phyloP scores from a whole-genome alignment of 2,329 filamentous ascomycete genomes.

The Corynespora cassiicola region DNA sequence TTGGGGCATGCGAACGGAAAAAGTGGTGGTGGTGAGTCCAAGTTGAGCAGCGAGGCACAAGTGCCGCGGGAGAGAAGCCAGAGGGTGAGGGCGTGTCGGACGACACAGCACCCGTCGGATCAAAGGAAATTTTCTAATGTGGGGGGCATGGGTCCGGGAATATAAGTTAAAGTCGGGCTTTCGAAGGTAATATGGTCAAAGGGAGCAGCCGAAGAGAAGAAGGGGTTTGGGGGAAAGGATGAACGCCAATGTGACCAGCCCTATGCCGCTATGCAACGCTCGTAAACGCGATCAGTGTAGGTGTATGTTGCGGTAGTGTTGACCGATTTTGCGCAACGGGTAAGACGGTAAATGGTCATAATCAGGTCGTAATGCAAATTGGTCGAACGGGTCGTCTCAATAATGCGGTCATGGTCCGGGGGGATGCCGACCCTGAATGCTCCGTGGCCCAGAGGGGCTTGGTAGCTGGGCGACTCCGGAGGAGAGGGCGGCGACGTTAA shows the following conservation, averaged over 20 bases:
- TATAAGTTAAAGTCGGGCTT: no score
- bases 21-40: no score
- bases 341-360: conserved; percentile 40
- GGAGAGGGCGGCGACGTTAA: conserved; percentile 26
- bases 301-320: conserved; percentile 19
- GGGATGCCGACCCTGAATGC: conserved; percentile 33
- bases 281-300: conserved; percentile 34
- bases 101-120: no score
- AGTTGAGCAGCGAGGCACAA: no score
- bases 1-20: no score
- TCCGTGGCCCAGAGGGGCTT: conserved; percentile 21
- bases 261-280: conserved; percentile 47
- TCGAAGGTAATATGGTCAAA: no score
- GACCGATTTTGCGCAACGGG: conserved; percentile 21
- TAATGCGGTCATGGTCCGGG: conserved; percentile 34
- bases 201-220: no score
- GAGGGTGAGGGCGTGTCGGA: no score
- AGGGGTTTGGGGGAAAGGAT: conserved; percentile 21
- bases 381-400: conserved; percentile 35
- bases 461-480: conserved; percentile 17
- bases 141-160: no score
- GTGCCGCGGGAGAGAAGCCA: no score
- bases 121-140: no score
- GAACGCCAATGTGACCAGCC: conserved; percentile 36
- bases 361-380: conserved; percentile 38